Percentiles rank a stretch among this genome's conserved stretches.
phyloP scores from a whole-genome alignment of 2,329 filamentous ascomycete species.

The Fusarium pseudograminearum region DNA sequence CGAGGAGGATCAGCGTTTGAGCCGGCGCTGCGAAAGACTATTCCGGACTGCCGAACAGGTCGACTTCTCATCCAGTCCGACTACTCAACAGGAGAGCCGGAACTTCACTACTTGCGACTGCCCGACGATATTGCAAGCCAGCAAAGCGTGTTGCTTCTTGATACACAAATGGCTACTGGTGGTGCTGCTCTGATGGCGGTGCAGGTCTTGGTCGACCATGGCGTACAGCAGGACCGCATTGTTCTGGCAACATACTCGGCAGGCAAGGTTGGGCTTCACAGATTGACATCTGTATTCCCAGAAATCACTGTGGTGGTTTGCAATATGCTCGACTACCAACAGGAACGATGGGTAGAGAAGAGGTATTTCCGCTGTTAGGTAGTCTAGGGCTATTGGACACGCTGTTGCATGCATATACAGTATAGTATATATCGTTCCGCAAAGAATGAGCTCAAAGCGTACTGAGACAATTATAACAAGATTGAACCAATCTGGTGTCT shows the following conservation, averaged over 20 bases:
- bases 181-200: constrained; percentile 92
- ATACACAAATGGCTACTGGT: constrained; percentile 94
- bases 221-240: constrained; percentile 84
- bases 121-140: constrained; percentile 79
- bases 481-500: constrained; percentile 2
- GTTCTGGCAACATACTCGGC: constrained; percentile 95
- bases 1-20: constrained; percentile 91
- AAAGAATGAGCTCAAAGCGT: neutral
- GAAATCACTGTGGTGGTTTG: constrained; percentile 88
- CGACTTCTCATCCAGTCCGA: constrained; percentile 93
- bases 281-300: constrained; percentile 89
- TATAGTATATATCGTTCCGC: constrained; percentile 23
- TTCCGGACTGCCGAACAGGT: constrained; percentile 92
- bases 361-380: constrained; percentile 95
- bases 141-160: constrained; percentile 85
- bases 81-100: constrained; percentile 85
- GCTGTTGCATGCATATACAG: neutral
- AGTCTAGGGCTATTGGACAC: neutral
- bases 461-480: neutral
- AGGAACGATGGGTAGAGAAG: constrained; percentile 90
- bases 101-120: constrained; percentile 89
- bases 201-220: constrained; percentile 93
- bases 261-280: constrained; percentile 83
- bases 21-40: constrained; percentile 86
- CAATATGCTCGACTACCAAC: constrained; percentile 81